Evolutionary conservation across 805 yeast species (phyloP), one percentile per base, ranked within the genome.

Genomic region (Saccharomycopsis vini): DNA sequence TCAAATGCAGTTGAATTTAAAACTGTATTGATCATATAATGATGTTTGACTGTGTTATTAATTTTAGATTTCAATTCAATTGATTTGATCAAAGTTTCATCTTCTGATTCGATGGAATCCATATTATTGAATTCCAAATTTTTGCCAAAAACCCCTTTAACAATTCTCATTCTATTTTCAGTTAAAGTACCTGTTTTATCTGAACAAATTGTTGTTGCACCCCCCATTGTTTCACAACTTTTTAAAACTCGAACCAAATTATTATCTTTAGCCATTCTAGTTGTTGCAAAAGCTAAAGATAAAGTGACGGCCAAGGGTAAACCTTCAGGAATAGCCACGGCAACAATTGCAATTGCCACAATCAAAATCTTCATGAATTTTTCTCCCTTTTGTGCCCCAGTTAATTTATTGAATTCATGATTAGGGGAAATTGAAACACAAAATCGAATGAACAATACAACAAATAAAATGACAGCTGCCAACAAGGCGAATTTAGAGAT

Each of bases 271-370:
- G 95, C 88, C 99, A 92, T 92, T 63, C 97, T 75, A 7, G 96
- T 89, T 2, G 98, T 92, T 2, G 99, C 98, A 68, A 92, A 92
- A 0, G 98, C 98, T 52, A 92, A 69, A 0, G 98, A 95, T 38
- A 92, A 70, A 1, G 99, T 92, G 15, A 92, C 98, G 2, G 99
- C 99, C 45, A 92, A 69, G 1, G 99, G 99, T 45, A 92, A 72
- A 50, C 99, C 99, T 64, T 92, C 99, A 3, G 99, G 99, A n/a
- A 92, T 95, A 0, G 98, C 99, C 40, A 92, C 98, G 13, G 90
- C 98, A 23, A 92, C 79, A 54, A 92, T 74, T 0, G 98, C 88
- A 48, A 92, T 83, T 1, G 97, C 82, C 20, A 92, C 86, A 56
- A 92, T 92, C 48, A 92, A 69, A 45, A 90, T 84, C 55, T 86